These are phyloP conservation scores for Ophiostoma populinum DNA, from an alignment of 2,329 filamentous ascomycete genomes.

Conservation along the genomic window DNA sequence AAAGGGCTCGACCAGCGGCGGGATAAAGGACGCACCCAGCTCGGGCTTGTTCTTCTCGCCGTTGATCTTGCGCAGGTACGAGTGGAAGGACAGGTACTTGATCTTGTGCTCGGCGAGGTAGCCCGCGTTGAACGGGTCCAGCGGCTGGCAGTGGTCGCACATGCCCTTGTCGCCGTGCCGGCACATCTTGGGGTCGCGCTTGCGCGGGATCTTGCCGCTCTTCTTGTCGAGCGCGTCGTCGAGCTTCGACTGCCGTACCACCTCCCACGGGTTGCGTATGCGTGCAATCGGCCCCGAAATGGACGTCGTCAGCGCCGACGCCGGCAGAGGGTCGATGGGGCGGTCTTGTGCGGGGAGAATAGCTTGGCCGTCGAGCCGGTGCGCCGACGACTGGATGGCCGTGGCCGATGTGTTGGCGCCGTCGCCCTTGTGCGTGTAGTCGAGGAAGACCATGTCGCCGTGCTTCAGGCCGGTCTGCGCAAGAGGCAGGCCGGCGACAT, in stretches of 20 bases:
- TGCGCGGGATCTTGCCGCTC: slow-evolving; percentile 74
- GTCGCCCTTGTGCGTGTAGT: slow-evolving; percentile 49
- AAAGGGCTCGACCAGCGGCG: slow-evolving; percentile 81
- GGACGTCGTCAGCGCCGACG: slow-evolving; percentile 1
- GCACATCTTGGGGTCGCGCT: slow-evolving; percentile 70
- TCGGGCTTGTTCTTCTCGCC: slow-evolving; percentile 93
- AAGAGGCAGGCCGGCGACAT: slow-evolving; percentile 38
- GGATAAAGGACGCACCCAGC: slow-evolving; percentile 85
- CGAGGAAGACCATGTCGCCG: slow-evolving; percentile 79
- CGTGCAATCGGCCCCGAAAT: slow-evolving; percentile 34
- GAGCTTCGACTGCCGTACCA: slow-evolving; percentile 69
- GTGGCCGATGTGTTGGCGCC: slow-evolving; percentile 22
- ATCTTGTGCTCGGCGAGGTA: slow-evolving; percentile 94
- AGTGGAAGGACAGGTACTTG: slow-evolving; percentile 95
- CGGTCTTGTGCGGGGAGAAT: slow-evolving; percentile 52
- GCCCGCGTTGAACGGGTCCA: slow-evolving; percentile 81
- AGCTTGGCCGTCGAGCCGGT: slow-evolving; percentile 62
- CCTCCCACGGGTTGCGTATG: slow-evolving; percentile 85
- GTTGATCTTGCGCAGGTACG: slow-evolving; percentile 87
- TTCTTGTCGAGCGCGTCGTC: slow-evolving; percentile 76
- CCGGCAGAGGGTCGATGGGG: slow-evolving; percentile 39
- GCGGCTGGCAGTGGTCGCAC: slow-evolving; percentile 97
- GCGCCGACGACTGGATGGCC: slow-evolving; percentile 35
- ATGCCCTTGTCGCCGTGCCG: slow-evolving; percentile 92
- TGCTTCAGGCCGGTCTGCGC: slow-evolving; percentile 51